Evolutionary conservation across 495 filamentous ascomycete genomes (phyloP).

Genomic region (Tuber borchii): DNA sequence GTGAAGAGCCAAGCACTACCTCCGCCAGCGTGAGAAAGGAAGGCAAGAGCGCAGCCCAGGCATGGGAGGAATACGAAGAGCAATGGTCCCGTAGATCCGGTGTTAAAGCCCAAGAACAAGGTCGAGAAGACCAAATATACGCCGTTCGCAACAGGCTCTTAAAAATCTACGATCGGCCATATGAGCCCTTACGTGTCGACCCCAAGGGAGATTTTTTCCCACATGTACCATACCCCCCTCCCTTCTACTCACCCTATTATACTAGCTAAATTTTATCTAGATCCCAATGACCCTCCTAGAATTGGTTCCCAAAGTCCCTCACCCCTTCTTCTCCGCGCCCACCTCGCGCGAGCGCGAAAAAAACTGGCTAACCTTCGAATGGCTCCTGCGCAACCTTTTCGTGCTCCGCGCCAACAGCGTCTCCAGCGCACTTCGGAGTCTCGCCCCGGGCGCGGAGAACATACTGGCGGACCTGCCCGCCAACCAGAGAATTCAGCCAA

Average conservation of each 20-base stretch:
- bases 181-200: constrained; percentile 1
- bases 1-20: too few relatives aligned
- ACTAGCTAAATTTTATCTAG: background rate
- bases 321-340: constrained; percentile 15
- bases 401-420: constrained; percentile 17
- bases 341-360: background rate
- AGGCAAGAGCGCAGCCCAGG: too few relatives aligned
- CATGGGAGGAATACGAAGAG: constrained; percentile 9
- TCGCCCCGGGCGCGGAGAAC: constrained; percentile 43
- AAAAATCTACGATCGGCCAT: constrained; percentile 7
- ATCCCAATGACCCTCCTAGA: constrained; percentile 28
- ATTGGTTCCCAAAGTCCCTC: constrained; percentile 20
- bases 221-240: background rate
- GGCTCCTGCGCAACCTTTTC: constrained; percentile 31
- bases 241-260: background rate
- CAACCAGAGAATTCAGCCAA: constrained; percentile 29
- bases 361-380: constrained; percentile 25
- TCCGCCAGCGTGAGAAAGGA: background rate
- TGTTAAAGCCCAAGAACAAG: background rate
- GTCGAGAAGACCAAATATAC: constrained; percentile 5
- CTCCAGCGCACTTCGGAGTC: constrained; percentile 8
- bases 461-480: constrained; percentile 46
- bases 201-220: constrained; percentile 12
- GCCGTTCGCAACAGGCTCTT: constrained; percentile 8
- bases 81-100: constrained; percentile 5